Base-by-base conservation (phyloP, 2,329 filamentous ascomycete species). In the Pseudogymnoascus sp. region DNA sequence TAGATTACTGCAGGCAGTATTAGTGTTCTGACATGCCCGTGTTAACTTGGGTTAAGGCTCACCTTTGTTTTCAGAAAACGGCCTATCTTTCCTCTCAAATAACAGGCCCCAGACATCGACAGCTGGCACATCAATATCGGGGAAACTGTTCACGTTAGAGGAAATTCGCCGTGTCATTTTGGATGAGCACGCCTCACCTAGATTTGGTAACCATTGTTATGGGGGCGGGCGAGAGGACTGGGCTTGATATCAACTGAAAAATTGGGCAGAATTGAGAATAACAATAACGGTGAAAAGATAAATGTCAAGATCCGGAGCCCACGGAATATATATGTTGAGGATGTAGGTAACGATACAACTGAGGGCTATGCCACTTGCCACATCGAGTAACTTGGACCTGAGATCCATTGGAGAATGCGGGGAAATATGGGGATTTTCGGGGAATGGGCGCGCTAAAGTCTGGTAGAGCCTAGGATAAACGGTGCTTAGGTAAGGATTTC, bases 21-120 rank as follows among this genome's bases (percentile, higher is more conserved):
- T 61, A 60, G 21, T 31, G 42, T 64, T 56, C 28, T 59, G 14
- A 56, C 59, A 18, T 28, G 18, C 25, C 23, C 25, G 8, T 37
- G 36, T 12, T 16, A 31, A 12, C 42, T 10, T 42, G 14, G 12
- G 42, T 14, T 38, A 53, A 46, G 25, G 69, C 76, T 63, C 76
- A 91, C 90, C 82, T 79, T 93, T 91, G 70, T 90, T 81, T 68
- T 92, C 88, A 1, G 88, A 80, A 70, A 84, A 96, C 2, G 78
- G 75, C 67, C 77, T 84, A 67, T 88, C 80, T 68, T 84, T 86
- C 64, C 82, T 79, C 69, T 92, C 87, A 71, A 96, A 92, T 53
- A 96, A 77, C 64, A 92, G 86, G 0, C 81, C 82, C 90, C 90
- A 96, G 59, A 96, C 73, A 74, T 96, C 91, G 63, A 87, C 76